These are phyloP conservation scores for Globisporangium parvum DNA, from an alignment of 352 stramenopile genomes.

Conservation along the genomic window DNA sequence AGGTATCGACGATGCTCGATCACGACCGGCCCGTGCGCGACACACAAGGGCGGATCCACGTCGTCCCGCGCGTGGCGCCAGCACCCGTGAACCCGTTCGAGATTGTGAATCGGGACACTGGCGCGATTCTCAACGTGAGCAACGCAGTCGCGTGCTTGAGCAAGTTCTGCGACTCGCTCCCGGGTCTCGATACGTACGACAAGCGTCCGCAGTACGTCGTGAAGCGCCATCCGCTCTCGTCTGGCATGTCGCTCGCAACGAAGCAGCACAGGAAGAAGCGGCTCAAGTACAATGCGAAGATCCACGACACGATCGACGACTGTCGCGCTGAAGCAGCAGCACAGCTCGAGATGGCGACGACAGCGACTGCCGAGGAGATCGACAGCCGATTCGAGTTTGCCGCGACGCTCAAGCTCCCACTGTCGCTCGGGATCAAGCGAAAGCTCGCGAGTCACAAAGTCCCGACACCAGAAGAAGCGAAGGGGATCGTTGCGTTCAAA, in stretches of 20 bases:
- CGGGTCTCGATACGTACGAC: slow-evolving; percentile 78
- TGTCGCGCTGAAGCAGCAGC: slow-evolving; percentile 35
- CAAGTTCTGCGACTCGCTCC: slow-evolving; percentile 77
- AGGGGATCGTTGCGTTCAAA: slow-evolving; percentile 81
- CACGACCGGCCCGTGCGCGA: slow-evolving; percentile 1
- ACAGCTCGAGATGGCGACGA: slow-evolving; percentile 15
- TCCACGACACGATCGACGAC: slow-evolving; percentile 78
- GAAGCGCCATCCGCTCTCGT: slow-evolving; percentile 49
- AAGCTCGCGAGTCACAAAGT: slow-evolving; percentile 63
- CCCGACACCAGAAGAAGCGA: slow-evolving; percentile 48
- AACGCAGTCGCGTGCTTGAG: slow-evolving; percentile 69
- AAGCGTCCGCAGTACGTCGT: slow-evolving; percentile 69
- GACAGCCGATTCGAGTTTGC: slow-evolving; percentile 49
- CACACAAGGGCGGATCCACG: slow-evolving; percentile 9
- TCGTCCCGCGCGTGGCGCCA: slow-evolving; percentile 6
- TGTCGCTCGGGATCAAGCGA: slow-evolving; percentile 53
- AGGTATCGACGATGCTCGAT: slow-evolving; percentile 2
- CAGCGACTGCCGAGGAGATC: slow-evolving; percentile 10
- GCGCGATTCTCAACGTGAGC: slow-evolving; percentile 47
- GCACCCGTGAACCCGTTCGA: slow-evolving; percentile 26
- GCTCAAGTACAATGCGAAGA: slow-evolving; percentile 71
- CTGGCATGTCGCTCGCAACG: slow-evolving; percentile 35
- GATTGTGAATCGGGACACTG: slow-evolving; percentile 57
- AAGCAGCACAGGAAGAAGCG: slow-evolving; percentile 71
- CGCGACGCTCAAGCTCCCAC: slow-evolving; percentile 56